phyloP scores from a whole-genome alignment of 2,329 filamentous ascomycete species.

The Xylaria sp. region DNA sequence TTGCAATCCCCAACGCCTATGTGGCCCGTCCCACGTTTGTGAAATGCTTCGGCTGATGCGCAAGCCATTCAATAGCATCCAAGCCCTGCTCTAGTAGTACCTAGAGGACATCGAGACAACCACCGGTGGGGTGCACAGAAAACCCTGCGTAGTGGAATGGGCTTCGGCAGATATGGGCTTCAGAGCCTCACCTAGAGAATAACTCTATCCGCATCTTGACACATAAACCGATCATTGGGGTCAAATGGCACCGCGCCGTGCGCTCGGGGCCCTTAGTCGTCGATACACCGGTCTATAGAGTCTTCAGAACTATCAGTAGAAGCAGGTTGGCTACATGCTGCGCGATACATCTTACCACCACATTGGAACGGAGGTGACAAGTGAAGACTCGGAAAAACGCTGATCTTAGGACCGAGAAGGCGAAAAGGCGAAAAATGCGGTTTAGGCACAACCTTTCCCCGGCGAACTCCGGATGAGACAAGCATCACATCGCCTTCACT shows the following conservation, averaged over 20 bases:
- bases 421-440: too few species aligned
- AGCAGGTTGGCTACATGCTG: neutral
- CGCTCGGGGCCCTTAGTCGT: neutral
- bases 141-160: neutral
- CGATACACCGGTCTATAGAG: neutral
- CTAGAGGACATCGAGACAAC: neutral
- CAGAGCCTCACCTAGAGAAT: neutral
- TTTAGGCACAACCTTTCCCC: neutral
- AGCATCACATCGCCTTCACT: neutral
- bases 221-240: too few species aligned
- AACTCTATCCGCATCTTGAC: neutral
- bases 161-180: neutral
- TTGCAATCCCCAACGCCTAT: neutral
- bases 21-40: neutral
- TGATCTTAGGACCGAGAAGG: neutral
- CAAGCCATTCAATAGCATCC: neutral
- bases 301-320: neutral
- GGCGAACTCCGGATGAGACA: conserved; percentile 1
- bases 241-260: neutral
- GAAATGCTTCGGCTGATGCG: neutral
- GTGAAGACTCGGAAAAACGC: neutral
- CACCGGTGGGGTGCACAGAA: neutral
- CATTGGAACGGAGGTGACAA: neutral
- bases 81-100: neutral
- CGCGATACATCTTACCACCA: neutral